Conservation (phyloP, 805 yeast genomes). For the Hanseniaspora nectarophila region DNA sequence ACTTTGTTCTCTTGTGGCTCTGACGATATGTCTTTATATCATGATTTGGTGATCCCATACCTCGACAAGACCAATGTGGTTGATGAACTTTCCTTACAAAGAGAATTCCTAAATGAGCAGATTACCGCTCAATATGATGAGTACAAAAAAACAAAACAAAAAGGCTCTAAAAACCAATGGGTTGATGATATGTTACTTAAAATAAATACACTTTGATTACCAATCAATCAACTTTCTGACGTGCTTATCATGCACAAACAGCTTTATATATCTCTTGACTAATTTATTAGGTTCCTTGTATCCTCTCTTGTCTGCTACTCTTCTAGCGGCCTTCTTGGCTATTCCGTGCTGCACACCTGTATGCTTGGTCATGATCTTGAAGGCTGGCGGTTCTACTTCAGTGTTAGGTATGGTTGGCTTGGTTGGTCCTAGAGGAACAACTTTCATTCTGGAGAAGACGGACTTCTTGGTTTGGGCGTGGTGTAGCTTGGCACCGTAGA, state of each 20-base stretch:
- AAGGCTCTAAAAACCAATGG: neutral
- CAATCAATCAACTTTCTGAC: constrained; percentile 5
- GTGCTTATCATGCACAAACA: constrained; percentile 6
- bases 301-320: constrained; percentile 11
- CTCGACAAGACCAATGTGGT: neutral
- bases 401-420: constrained; percentile 8
- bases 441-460: constrained; percentile 4
- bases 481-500: neutral
- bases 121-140: neutral
- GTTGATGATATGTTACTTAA: neutral
- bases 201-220: neutral
- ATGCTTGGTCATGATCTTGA: constrained; percentile 10
- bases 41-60: neutral
- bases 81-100: neutral
- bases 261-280: constrained; percentile 6
- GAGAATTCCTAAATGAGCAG: neutral
- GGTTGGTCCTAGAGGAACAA: constrained; percentile 3
- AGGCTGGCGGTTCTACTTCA: constrained; percentile 5
- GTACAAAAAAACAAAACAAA: neutral
- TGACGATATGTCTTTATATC: neutral
- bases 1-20: neutral
- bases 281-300: constrained; percentile 10
- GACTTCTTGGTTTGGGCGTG: constrained; percentile 1
- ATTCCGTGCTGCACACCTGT: constrained; percentile 12
- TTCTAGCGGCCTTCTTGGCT: constrained; percentile 5